Percentiles rank a stretch among this genome's conserved stretches.
Evolutionary conservation across 148 eudicot genomes (phyloP).

Genomic region (Cornus florida): DNA sequence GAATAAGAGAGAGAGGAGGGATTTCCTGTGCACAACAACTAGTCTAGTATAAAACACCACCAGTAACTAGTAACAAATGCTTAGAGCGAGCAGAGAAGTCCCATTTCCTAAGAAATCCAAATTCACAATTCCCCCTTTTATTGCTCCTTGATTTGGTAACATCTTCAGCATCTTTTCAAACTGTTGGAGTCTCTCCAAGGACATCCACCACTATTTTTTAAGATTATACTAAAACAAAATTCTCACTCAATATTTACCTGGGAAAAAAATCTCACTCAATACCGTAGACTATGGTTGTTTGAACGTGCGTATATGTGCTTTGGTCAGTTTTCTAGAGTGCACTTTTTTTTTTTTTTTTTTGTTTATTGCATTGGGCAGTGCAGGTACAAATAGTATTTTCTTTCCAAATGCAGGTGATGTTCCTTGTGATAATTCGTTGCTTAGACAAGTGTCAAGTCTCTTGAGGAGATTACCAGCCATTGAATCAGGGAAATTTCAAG

Average conservation of each 20-base stretch:
- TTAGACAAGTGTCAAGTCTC: conserved; percentile 94
- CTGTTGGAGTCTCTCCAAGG: neutral
- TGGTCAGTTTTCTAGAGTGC: neutral
- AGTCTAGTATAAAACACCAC: neutral
- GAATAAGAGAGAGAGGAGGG: neutral
- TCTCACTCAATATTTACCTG: neutral
- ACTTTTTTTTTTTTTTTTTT: neutral
- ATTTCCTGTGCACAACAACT: neutral
- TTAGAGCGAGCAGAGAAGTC: neutral
- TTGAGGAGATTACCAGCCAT: conserved; percentile 94
- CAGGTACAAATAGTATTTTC: neutral
- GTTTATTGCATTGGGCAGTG: neutral
- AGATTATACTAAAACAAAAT: neutral
- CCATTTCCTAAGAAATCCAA: neutral
- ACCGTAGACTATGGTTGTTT: neutral
- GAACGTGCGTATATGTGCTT: neutral
- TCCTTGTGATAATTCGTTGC: conserved; percentile 60
- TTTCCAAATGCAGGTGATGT: conserved; percentile 55
- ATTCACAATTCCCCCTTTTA: neutral
- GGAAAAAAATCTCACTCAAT: neutral
- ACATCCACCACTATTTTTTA: neutral
- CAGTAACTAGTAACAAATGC: neutral
- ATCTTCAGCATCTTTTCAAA: neutral
- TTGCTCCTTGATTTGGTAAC: neutral
- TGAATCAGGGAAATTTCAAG: conserved; percentile 85